Evolutionary conservation across 2,329 filamentous ascomycete genomes (phyloP).

Genomic region (Aspergillus sp.): DNA sequence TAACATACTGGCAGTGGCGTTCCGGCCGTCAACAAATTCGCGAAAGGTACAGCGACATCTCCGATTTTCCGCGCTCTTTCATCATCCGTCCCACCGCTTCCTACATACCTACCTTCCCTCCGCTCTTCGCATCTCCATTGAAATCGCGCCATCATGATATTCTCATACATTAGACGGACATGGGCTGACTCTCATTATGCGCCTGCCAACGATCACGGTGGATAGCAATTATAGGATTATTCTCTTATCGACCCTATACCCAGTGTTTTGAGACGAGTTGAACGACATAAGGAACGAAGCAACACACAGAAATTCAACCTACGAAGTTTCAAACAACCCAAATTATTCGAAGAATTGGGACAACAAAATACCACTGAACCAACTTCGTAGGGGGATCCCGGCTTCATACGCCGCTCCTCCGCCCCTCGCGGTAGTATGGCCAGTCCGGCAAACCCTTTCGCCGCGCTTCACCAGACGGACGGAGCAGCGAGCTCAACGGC

Average conservation of each 20-base stretch:
- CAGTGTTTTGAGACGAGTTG: not conserved
- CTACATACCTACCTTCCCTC: constrained; percentile 1
- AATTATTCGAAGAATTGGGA: not conserved
- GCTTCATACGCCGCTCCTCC: constrained; percentile 20
- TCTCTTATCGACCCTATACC: constrained; percentile 5
- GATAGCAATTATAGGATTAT: constrained; percentile 17
- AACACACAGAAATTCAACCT: not conserved
- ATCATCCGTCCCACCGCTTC: constrained; percentile 7
- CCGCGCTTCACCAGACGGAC: constrained; percentile 26
- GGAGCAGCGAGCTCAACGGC: constrained; percentile 23
- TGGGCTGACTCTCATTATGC: constrained; percentile 23
- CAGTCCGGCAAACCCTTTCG: constrained; percentile 30
- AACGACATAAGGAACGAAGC: not conserved
- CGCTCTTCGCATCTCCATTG: constrained; percentile 7
- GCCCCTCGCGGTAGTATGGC: constrained; percentile 32
- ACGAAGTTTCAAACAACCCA: not conserved
- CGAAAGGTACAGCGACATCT: constrained; percentile 17
- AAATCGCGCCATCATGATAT: constrained; percentile 8
- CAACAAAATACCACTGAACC: not conserved
- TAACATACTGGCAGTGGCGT: not conserved
- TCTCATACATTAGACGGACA: constrained; percentile 3
- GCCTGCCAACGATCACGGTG: constrained; percentile 18
- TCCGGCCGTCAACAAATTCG: not conserved
- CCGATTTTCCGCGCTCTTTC: constrained; percentile 1
- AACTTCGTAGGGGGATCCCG: constrained; percentile 10